Evolutionary conservation across 257 asterid species (phyloP), one percentile per base, ranked within the genome.

Genomic region (Echium plantagineum): DNA sequence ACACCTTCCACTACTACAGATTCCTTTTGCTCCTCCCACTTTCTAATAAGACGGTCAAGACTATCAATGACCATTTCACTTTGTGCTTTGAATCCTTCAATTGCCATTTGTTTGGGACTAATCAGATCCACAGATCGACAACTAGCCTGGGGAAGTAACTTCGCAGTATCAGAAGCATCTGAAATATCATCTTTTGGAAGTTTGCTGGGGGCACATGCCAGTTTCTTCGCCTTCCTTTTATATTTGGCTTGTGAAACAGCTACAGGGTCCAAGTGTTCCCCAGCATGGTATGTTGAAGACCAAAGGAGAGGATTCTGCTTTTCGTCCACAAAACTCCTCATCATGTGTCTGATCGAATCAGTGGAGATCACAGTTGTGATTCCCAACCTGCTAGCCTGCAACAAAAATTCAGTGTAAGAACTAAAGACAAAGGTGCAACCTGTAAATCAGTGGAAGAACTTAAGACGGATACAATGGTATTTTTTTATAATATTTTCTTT

Each of bases 11-110:
- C 97, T 52, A 93, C 96, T 13, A 86, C 99, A 15, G 99, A 93
- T 67, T 93, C 97, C 66, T 85, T 89, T 64, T 96, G 81, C 69
- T 86, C 95, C 77, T 93, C 99, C 99, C 99, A 93, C 0, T 88
- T 85, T 61, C 97, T 86, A 64, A 93, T 89, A 71, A 93, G 76
- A 52, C 97, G 85, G 66, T 93, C 97, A 46, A 93, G 99, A 77
- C 99, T 93, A 55, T 93, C 99, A 66, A 89, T 93, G 48, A 93
- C 97, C 99, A 93, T 93, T 80, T 93, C 99, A 66, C 99, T 93
- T 74, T 93, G 99, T 59, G 99, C 99, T 76, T 89, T 93, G 70
- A 74, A 93, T 67, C 99, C 99, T 83, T 86, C 96, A 56, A 93
- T 71, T 49, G 97, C 99, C 99, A 93, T 89, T 79, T 81, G 95